Percentiles rank a stretch among this genome's conserved stretches.
Evolutionary conservation across 2,329 filamentous ascomycete genomes (phyloP).

Genomic region (Penicillium sp.): DNA sequence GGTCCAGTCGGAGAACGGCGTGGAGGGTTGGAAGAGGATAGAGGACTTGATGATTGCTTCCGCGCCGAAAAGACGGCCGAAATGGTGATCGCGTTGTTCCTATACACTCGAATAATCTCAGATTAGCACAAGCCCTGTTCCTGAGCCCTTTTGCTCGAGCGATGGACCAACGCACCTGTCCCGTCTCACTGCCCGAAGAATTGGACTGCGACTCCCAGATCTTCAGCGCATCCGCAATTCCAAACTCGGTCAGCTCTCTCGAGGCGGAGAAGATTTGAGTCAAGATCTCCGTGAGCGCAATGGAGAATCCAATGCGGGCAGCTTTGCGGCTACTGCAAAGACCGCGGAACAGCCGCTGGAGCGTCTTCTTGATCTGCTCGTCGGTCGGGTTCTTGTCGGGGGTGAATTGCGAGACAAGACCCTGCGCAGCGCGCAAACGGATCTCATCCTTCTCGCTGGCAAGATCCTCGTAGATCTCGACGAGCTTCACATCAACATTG

Average conservation of each 20-base stretch:
- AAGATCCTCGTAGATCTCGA: slow-evolving; percentile 54
- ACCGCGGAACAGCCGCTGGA: slow-evolving; percentile 75
- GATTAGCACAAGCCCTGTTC: slow-evolving; percentile 37
- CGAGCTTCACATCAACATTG: slow-evolving; percentile 48
- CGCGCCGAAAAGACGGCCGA: slow-evolving; percentile 84
- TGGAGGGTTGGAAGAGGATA: slow-evolving; percentile 64
- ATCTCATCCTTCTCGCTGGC: slow-evolving; percentile 51
- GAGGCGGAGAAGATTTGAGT: slow-evolving; percentile 63
- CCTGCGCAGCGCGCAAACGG: slow-evolving; percentile 48
- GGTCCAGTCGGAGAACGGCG: slow-evolving; percentile 54
- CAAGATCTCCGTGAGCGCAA: slow-evolving; percentile 81
- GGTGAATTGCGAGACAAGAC: slow-evolving; percentile 48
- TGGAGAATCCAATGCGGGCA: slow-evolving; percentile 82
- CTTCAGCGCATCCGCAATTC: slow-evolving; percentile 50
- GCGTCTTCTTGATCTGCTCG: slow-evolving; percentile 44
- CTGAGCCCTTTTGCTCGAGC: background rate
- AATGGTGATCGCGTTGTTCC: slow-evolving; percentile 82
- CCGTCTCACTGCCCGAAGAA: slow-evolving; percentile 54
- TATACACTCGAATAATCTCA: slow-evolving; percentile 59
- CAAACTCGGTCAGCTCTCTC: slow-evolving; percentile 36
- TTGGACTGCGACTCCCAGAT: slow-evolving; percentile 57
- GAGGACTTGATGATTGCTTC: slow-evolving; percentile 82
- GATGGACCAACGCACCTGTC: slow-evolving; percentile 48
- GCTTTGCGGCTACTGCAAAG: slow-evolving; percentile 89
- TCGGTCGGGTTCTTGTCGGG: slow-evolving; percentile 42